These are phyloP conservation scores for Lithospermum erythrorhizon DNA, from an alignment of 257 asterid species.

Conservation along the genomic window DNA sequence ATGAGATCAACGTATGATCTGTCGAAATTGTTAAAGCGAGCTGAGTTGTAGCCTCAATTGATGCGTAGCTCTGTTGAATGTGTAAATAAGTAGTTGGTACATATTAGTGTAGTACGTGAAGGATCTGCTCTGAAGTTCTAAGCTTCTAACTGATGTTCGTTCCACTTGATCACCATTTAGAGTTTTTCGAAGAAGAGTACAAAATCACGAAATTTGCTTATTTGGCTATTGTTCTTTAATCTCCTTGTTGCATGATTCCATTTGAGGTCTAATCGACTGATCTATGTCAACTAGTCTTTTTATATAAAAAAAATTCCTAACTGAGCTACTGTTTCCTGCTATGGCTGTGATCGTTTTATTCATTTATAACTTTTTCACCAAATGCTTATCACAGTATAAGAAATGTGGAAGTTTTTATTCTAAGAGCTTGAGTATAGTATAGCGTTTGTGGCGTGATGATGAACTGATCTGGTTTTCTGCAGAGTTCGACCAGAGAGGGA, in stretches of 20 bases:
- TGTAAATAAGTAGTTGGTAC: background rate
- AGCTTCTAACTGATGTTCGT: background rate
- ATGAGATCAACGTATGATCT: background rate
- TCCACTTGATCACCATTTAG: background rate
- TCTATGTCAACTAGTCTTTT: too few species aligned
- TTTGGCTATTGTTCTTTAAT: background rate
- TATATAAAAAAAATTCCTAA: too few species aligned
- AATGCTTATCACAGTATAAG: too few species aligned
- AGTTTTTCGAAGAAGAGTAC: background rate
- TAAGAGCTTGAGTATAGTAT: too few species aligned
- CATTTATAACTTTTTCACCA: too few species aligned
- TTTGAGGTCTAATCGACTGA: background rate
- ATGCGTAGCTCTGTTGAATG: background rate
- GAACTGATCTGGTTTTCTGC: background rate
- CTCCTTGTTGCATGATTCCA: background rate
- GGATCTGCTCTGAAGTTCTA: slow-evolving; percentile 8
- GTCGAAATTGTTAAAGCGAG: background rate
- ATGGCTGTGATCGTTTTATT: background rate
- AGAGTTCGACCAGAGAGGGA: slow-evolving; percentile 24
- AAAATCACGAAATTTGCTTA: background rate
- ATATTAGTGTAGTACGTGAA: background rate
- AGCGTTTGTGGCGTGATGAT: background rate
- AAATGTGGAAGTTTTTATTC: too few species aligned
- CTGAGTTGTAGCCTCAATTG: background rate
- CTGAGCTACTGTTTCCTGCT: too few species aligned